Percentiles rank a stretch among this genome's conserved stretches.
phyloP scores from a whole-genome alignment of 1,139 yeast genomes.

The Suhomyces kunorum region DNA sequence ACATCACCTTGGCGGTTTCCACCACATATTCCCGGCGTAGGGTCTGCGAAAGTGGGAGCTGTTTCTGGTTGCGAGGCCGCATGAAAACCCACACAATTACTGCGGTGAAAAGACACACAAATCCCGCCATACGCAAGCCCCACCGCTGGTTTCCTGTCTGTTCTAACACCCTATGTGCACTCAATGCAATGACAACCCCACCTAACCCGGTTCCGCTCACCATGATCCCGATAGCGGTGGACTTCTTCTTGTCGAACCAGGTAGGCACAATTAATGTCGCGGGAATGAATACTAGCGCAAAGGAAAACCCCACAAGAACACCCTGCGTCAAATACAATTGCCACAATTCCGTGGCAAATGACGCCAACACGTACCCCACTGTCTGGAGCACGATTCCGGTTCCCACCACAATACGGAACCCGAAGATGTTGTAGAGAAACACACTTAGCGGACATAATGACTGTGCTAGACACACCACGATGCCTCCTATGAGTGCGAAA shows the following conservation, averaged over 20 bases:
- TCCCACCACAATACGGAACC: slow-evolving; percentile 35
- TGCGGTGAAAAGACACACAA: slow-evolving; percentile 48
- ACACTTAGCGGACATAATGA: slow-evolving; percentile 55
- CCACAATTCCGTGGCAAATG: slow-evolving; percentile 61
- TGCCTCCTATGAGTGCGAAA: slow-evolving; percentile 70
- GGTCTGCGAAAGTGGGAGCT: slow-evolving; percentile 27
- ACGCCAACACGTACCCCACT: slow-evolving; percentile 61
- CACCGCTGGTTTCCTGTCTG: slow-evolving; percentile 59
- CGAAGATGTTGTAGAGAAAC: slow-evolving; percentile 35
- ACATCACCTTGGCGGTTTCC: slow-evolving; percentile 25
- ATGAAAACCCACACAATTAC: slow-evolving; percentile 39
- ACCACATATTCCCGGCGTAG: slow-evolving; percentile 23
- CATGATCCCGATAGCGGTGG: slow-evolving; percentile 62
- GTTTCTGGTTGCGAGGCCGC: slow-evolving; percentile 44
- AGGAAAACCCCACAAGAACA: slow-evolving; percentile 60
- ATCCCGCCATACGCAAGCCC: slow-evolving; percentile 65
- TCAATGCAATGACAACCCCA: slow-evolving; percentile 57
- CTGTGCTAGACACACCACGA: slow-evolving; percentile 61
- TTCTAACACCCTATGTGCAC: slow-evolving; percentile 48
- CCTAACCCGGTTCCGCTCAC: slow-evolving; percentile 67
- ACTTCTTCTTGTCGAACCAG: slow-evolving; percentile 59
- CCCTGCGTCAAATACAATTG: slow-evolving; percentile 75
- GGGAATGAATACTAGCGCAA: slow-evolving; percentile 61
- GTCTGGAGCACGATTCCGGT: slow-evolving; percentile 56
- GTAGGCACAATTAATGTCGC: slow-evolving; percentile 58